These are phyloP conservation scores for Tetracentron sinense DNA, from an alignment of 164 flowering plant species.

Conservation along the genomic window DNA sequence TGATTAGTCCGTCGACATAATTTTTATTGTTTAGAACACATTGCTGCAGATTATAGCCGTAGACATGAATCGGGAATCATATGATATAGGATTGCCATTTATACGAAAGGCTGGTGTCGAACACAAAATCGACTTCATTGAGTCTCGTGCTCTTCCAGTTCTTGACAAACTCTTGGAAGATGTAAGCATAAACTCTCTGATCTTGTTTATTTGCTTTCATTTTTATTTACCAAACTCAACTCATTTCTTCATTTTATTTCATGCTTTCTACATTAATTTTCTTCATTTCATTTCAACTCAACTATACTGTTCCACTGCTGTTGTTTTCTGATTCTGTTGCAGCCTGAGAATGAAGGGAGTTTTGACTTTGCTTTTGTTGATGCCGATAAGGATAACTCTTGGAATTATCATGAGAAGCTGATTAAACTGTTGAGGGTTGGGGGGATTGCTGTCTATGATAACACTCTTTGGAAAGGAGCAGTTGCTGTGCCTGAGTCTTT, in stretches of 20 bases:
- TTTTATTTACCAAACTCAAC: neutral
- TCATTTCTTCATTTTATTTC: too few species aligned
- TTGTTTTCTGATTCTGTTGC: neutral
- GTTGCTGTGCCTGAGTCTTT: slow-evolving; percentile 18
- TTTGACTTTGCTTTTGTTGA: slow-evolving; percentile 33
- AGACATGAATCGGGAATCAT: slow-evolving; percentile 25
- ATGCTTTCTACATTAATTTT: too few species aligned
- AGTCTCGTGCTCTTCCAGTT: slow-evolving; percentile 15
- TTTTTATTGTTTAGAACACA: neutral
- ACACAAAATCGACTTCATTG: slow-evolving; percentile 30
- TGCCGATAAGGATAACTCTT: slow-evolving; percentile 23
- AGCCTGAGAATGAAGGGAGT: slow-evolving; percentile 5
- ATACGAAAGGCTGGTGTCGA: slow-evolving; percentile 28
- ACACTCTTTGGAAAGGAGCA: slow-evolving; percentile 27
- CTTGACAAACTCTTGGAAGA: slow-evolving; percentile 21
- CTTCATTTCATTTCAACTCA: too few species aligned
- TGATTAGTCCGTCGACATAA: neutral
- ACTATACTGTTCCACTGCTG: neutral
- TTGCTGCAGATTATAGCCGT: slow-evolving; percentile 34
- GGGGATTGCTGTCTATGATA: slow-evolving; percentile 24
- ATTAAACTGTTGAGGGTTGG: slow-evolving; percentile 32
- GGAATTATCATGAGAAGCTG: slow-evolving; percentile 23
- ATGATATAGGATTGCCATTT: slow-evolving; percentile 26
- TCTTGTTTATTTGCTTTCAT: neutral
- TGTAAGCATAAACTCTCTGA: slow-evolving; percentile 4